Percentiles rank a stretch among this genome's conserved stretches.
Evolutionary conservation across 2,329 filamentous ascomycete species (phyloP).

Genomic region (Xenoacremonium recifei): DNA sequence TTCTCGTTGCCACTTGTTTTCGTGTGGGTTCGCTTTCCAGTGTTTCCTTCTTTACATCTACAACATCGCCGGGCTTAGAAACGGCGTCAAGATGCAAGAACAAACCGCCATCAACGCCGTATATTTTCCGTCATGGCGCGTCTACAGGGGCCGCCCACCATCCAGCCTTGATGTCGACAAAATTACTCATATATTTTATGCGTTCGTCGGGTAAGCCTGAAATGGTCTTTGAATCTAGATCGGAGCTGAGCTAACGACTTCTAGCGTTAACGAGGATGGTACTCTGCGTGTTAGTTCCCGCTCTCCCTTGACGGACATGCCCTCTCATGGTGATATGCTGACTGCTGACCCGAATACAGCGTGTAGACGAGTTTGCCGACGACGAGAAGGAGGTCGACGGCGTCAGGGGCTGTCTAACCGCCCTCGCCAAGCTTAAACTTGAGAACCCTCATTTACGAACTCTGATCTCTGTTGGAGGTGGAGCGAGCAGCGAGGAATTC

Average conservation of each 20-base stretch:
- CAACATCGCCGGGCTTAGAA: no score
- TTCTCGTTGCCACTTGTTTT: no score
- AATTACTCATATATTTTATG: slow-evolving; percentile 64
- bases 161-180: slow-evolving; percentile 54
- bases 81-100: no score
- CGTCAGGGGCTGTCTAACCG: slow-evolving; percentile 57
- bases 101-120: slow-evolving; percentile 46
- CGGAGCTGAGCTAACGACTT: slow-evolving; percentile 10
- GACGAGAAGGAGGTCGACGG: slow-evolving; percentile 59
- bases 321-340: background rate
- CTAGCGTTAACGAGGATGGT: slow-evolving; percentile 33
- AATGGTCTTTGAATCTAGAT: background rate
- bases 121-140: slow-evolving; percentile 66
- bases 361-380: slow-evolving; percentile 64
- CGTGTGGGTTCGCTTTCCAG: no score
- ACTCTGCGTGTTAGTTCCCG: slow-evolving; percentile 38
- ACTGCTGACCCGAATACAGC: slow-evolving; percentile 18
- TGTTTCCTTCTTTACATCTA: no score
- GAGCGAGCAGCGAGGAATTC: slow-evolving; percentile 61
- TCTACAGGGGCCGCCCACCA: slow-evolving; percentile 60
- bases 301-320: background rate
- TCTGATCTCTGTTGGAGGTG: slow-evolving; percentile 65
- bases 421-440: slow-evolving; percentile 57
- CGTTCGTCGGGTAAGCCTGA: slow-evolving; percentile 51
- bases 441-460: slow-evolving; percentile 56